Base-by-base conservation (phyloP, 1,284 basidiomycete species). In the Irpex sp. region DNA sequence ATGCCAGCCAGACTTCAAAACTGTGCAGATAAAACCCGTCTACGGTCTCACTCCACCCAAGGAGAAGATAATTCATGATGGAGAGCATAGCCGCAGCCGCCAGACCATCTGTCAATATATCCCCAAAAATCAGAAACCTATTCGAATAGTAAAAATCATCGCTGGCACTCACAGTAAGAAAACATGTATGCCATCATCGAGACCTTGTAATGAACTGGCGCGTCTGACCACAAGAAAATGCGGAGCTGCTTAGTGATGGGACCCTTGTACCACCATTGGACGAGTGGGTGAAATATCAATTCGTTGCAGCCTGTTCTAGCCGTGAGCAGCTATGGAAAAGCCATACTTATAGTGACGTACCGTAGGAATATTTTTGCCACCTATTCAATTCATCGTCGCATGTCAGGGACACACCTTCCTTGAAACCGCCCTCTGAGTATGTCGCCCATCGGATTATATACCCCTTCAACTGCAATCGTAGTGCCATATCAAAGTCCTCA, bases 341-440 rank as follows among this genome's bases (percentile, higher is more conserved):
- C 11, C 19, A 35, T 5, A 59, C 15, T 31, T 26, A 1, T 31
- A 15, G 15, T 43, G 8, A 49, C 65, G 7, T 71, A 90, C 92
- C 92, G 71, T 90, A 94, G 0, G 90, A 82, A 69, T 94, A 95
- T 71, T 95, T 95, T 67, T 94, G 90, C 93, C 93, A 95, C 2
- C 93, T 76, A 67, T 93, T 93, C 2, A 92, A 76, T 70, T 92
- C 90, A 69, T 93, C 92, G 55, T 92, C 90, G 63, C 85, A 85
- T 0, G 89, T 90, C 8, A 95, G 79, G 0, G 89, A 92, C n/a
- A 95, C 93, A 67, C 93, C 93, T 70, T 95, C 93, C 74, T 92
- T 88, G 79, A 94, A 95, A 0, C 83, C 89, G 43, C 90, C 85
- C 51, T 90, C 83, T 0, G 85, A 88, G 74, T 95, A 95, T 0